Conservation (phyloP, 1,284 basidiomycete genomes). For the Mycosarcoma maydis region DNA sequence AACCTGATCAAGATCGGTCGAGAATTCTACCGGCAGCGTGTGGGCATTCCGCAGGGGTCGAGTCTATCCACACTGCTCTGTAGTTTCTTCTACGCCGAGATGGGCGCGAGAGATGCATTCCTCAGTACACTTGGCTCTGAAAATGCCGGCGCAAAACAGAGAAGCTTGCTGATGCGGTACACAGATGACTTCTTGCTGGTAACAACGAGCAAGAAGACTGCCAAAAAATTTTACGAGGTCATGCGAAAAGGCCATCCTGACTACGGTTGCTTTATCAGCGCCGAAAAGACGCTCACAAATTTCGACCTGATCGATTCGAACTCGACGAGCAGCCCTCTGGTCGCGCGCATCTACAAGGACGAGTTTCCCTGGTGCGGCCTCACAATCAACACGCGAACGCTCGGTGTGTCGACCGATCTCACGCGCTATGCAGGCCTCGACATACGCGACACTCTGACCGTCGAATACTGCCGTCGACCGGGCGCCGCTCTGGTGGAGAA, state of each 20-base stretch:
- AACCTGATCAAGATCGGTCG: slow-evolving; percentile 79
- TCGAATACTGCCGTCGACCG: slow-evolving; percentile 57
- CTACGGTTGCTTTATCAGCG: slow-evolving; percentile 89
- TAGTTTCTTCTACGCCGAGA: slow-evolving; percentile 81
- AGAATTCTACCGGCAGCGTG: slow-evolving; percentile 81
- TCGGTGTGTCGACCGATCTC: slow-evolving; percentile 58
- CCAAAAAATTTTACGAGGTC: slow-evolving; percentile 76
- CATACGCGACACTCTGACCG: slow-evolving; percentile 66
- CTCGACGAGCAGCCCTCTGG: slow-evolving; percentile 3
- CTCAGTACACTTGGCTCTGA: slow-evolving; percentile 71
- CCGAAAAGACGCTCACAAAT: slow-evolving; percentile 87
- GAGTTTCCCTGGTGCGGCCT: slow-evolving; percentile 65
- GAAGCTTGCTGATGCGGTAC: slow-evolving; percentile 73
- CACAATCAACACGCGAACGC: slow-evolving; percentile 42
- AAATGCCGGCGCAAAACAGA: slow-evolving; percentile 44
- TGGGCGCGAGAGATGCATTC: slow-evolving; percentile 74
- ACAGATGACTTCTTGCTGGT: slow-evolving; percentile 95
- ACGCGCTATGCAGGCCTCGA: slow-evolving; percentile 44
- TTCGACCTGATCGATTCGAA: slow-evolving; percentile 77
- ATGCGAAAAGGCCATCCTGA: slow-evolving; percentile 81
- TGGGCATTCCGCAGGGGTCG: slow-evolving; percentile 96
- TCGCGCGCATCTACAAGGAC: slow-evolving; percentile 57
- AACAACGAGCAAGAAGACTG: slow-evolving; percentile 76
- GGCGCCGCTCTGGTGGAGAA: slow-evolving; percentile 59
- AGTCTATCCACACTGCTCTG: slow-evolving; percentile 88